Conservation (phyloP, 139 green algal species). For the Tetratostichococcus sp. region DNA sequence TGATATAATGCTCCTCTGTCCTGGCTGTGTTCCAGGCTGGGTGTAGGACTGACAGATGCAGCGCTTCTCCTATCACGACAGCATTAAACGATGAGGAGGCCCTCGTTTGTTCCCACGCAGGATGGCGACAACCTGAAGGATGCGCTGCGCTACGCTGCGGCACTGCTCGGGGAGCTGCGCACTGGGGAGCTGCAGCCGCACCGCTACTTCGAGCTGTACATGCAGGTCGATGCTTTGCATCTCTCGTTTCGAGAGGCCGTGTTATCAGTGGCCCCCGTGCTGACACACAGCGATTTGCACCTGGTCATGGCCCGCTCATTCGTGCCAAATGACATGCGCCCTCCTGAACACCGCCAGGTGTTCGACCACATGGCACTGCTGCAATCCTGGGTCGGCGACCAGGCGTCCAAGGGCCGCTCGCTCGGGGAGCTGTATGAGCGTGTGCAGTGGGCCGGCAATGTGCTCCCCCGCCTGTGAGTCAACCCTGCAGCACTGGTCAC, state of each 20-base stretch:
- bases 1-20: no score
- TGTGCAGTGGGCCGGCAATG: constrained; percentile 94
- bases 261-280: no score
- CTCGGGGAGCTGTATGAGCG: constrained; percentile 88
- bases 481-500: neutral
- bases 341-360: no score
- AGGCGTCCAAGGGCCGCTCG: constrained; percentile 61
- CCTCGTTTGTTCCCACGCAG: no score
- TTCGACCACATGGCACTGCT: neutral
- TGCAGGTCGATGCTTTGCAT: constrained; percentile 46
- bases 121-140: constrained; percentile 94
- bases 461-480: constrained; percentile 87
- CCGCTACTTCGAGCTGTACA: constrained; percentile 98
- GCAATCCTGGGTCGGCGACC: constrained; percentile 78
- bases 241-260: no score
- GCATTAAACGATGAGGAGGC: no score
- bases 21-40: no score
- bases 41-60: no score
- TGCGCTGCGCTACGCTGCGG: constrained; percentile 78
- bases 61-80: no score
- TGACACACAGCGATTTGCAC: no score
- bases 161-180: constrained; percentile 91
- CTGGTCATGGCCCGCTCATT: no score
- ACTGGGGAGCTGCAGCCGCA: constrained; percentile 87
- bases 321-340: no score